Evolutionary conservation across 148 eudicot genomes (phyloP).

Genomic region (Gaultheria prostrata): DNA sequence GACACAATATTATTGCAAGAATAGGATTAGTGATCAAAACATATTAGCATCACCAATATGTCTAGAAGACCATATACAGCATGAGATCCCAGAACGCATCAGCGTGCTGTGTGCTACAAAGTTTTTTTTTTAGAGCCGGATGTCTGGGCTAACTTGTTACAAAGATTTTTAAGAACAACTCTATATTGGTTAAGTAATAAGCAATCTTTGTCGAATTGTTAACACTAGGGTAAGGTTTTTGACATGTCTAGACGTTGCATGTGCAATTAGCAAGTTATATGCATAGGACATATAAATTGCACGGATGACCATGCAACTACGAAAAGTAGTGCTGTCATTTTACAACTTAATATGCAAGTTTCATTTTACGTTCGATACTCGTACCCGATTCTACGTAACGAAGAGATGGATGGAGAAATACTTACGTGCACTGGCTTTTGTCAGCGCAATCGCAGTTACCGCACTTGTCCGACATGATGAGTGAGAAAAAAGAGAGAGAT

Average conservation of each 20-base stretch:
- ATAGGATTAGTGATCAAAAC: background rate
- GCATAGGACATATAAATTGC: background rate
- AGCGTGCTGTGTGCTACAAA: too few relatives aligned
- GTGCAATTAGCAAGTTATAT: background rate
- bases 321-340: background rate
- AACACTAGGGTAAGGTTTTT: background rate
- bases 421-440: conserved; percentile 52
- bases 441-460: conserved; percentile 51
- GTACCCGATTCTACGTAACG: background rate
- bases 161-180: background rate
- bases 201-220: background rate
- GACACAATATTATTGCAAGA: background rate
- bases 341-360: background rate
- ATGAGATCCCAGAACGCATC: too few relatives aligned
- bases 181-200: background rate
- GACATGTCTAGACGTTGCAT: background rate
- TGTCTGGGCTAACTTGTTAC: too few relatives aligned
- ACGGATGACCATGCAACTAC: background rate
- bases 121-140: too few relatives aligned
- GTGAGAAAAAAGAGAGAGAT: background rate
- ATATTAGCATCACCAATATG: background rate
- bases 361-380: background rate
- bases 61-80: background rate
- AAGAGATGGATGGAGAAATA: background rate
- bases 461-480: conserved; percentile 47